phyloP scores from a whole-genome alignment of 805 yeast genomes.

The Kodamaea neixiangensis region DNA sequence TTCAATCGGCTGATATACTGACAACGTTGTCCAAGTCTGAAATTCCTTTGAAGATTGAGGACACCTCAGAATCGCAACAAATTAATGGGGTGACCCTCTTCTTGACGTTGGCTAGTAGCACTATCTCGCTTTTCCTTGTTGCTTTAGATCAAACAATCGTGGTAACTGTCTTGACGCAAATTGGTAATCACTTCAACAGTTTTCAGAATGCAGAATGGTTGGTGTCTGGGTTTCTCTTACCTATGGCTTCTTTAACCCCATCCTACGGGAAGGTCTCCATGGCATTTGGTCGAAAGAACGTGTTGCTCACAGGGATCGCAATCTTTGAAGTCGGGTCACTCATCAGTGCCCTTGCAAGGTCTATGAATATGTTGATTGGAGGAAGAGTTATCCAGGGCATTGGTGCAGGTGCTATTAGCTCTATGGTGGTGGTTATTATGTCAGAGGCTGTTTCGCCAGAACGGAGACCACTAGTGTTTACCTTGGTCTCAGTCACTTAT shows the following conservation, averaged over 20 bases:
- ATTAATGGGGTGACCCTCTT: conserved; percentile 27
- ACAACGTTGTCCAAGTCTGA: no score
- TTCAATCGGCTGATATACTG: no score
- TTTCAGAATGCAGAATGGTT: conserved; percentile 62
- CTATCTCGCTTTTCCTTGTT: conserved; percentile 34
- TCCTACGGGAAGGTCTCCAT: conserved; percentile 59
- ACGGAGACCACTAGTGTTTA: conserved; percentile 40
- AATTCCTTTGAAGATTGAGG: no score
- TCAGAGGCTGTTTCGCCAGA: conserved; percentile 53
- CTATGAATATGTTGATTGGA: conserved; percentile 63
- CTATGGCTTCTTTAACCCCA: conserved; percentile 53
- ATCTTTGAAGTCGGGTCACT: conserved; percentile 66
- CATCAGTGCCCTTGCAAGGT: conserved; percentile 52
- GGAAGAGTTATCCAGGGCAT: conserved; percentile 72
- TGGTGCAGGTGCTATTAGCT: conserved; percentile 70
- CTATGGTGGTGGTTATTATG: conserved; percentile 55
- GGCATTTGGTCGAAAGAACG: conserved; percentile 56
- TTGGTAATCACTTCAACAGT: conserved; percentile 49
- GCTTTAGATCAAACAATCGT: conserved; percentile 66
- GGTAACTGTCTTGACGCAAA: conserved; percentile 48
- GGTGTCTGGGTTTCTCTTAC: conserved; percentile 53
- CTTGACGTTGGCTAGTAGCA: conserved; percentile 29
- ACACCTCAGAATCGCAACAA: no score
- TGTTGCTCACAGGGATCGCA: conserved; percentile 48
- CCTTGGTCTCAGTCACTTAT: conserved; percentile 43